Percentiles rank a stretch among this genome's conserved stretches.
Evolutionary conservation across 1,284 basidiomycete genomes (phyloP).

Genomic region (Ustilago curta): DNA sequence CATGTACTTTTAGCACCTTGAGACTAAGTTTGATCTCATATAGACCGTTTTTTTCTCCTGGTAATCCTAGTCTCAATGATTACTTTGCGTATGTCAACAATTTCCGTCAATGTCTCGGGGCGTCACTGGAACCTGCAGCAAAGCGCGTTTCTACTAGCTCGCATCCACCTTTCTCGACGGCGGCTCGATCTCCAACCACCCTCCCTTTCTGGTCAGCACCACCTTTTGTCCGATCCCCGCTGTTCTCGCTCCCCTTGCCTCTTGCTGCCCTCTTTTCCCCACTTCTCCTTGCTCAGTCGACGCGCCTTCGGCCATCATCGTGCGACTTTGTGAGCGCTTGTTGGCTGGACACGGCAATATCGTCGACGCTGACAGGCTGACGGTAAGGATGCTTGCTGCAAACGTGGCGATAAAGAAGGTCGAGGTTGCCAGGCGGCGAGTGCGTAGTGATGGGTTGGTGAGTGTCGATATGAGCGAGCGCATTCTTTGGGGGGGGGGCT

Average conservation of each 20-base stretch:
- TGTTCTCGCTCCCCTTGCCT: neutral
- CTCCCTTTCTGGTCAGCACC: conserved; percentile 44
- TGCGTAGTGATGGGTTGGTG: conserved; percentile 39
- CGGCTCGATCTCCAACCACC: conserved; percentile 59
- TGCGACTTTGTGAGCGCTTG: conserved; percentile 8
- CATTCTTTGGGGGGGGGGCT: no score
- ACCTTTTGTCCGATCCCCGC: conserved; percentile 44
- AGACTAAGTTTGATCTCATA: no score
- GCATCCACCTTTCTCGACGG: conserved; percentile 10
- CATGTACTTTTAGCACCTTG: conserved; percentile 13
- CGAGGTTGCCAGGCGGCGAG: conserved; percentile 40
- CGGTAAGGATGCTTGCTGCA: conserved; percentile 52
- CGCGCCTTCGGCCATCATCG: conserved; percentile 21
- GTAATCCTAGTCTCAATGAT: no score
- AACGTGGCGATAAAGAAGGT: conserved; percentile 55
- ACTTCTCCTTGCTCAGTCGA: neutral
- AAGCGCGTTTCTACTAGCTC: no score
- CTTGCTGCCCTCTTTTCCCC: neutral
- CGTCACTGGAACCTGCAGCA: no score
- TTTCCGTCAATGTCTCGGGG: no score
- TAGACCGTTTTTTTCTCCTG: no score
- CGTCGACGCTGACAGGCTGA: conserved; percentile 51
- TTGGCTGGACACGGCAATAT: conserved; percentile 60
- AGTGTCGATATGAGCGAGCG: conserved; percentile 1
- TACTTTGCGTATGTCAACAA: no score